A percentile compares a stretch with the other conserved stretches of the same genome.
These are phyloP conservation scores for Helotiales sp. DNA, from an alignment of 2,329 filamentous ascomycete species.

Conservation along the genomic window DNA sequence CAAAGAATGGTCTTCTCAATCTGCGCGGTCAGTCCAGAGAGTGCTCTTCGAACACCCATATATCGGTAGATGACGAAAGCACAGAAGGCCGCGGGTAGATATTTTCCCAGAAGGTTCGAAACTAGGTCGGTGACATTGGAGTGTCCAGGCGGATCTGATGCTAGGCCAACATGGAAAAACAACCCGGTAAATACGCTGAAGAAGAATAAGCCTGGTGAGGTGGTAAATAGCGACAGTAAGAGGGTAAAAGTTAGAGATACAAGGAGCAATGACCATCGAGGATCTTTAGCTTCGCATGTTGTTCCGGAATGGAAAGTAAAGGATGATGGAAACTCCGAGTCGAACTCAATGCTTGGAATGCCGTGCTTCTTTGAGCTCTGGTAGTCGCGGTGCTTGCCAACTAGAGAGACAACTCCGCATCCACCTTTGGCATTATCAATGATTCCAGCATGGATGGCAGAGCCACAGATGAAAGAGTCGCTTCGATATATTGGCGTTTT, in stretches of 20 bases:
- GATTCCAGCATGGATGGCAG: constrained; percentile 83
- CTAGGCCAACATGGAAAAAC: constrained; percentile 89
- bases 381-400: constrained; percentile 71
- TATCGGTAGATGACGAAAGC: constrained; percentile 87
- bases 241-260: constrained; percentile 81
- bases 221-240: constrained; percentile 80
- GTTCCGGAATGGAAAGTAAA: constrained; percentile 76
- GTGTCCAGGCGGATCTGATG: constrained; percentile 80
- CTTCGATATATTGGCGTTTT: constrained; percentile 73
- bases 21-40: constrained; percentile 77
- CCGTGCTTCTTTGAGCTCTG: constrained; percentile 69
- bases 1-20: constrained; percentile 89
- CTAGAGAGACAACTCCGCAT: constrained; percentile 78
- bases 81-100: constrained; percentile 85
- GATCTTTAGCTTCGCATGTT: constrained; percentile 72
- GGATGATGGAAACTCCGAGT: constrained; percentile 87
- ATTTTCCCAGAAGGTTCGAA: constrained; percentile 78
- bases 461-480: constrained; percentile 85
- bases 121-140: constrained; percentile 72
- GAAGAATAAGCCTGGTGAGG: constrained; percentile 81
- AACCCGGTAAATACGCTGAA: constrained; percentile 80
- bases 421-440: constrained; percentile 74
- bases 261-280: constrained; percentile 82
- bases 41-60: constrained; percentile 74
- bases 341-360: constrained; percentile 77